Conservation (phyloP, 106 monocot genomes). For the Triglochin maritima region DNA sequence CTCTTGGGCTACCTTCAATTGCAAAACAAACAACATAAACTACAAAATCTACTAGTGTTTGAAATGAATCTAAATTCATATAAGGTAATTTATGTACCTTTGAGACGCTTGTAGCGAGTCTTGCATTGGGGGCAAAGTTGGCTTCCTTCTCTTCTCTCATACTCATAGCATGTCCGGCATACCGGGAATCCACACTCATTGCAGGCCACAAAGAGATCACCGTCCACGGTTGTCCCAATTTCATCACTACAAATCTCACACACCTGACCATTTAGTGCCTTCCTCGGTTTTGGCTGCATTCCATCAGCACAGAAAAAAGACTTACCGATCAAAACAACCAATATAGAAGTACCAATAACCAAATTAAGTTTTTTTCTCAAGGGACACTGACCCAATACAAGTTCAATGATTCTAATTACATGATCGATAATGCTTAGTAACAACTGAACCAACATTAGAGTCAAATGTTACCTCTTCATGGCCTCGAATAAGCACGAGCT, state of each 20-base stretch:
- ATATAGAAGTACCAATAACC: too few relatives aligned
- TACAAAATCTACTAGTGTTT: not conserved
- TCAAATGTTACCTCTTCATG: conserved; percentile 65
- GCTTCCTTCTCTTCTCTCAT: conserved; percentile 77
- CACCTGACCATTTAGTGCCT: conserved; percentile 55
- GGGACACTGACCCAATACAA: too few relatives aligned
- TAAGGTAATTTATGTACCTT: conserved; percentile 31
- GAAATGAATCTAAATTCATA: not conserved
- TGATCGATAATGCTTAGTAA: too few relatives aligned
- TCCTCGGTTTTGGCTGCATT: conserved; percentile 51
- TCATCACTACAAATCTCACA: conserved; percentile 93
- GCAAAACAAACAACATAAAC: not conserved
- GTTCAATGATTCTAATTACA: too few relatives aligned
- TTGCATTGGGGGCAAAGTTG: conserved; percentile 89
- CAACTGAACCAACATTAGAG: too few relatives aligned
- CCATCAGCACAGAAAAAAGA: not conserved
- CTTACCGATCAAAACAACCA: not conserved
- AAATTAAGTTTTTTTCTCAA: too few relatives aligned
- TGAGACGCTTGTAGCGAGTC: conserved; percentile 84
- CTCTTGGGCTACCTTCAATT: conserved; percentile 77
- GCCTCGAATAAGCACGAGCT: conserved; percentile 84
- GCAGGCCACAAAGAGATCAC: conserved; percentile 85
- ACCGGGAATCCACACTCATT: conserved; percentile 90
- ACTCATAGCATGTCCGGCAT: conserved; percentile 88
- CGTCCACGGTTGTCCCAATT: conserved; percentile 61